Evolutionary conservation across 1,284 basidiomycete genomes (phyloP), one percentile per base, ranked within the genome.

Genomic region (Malassezia arunalokei): DNA sequence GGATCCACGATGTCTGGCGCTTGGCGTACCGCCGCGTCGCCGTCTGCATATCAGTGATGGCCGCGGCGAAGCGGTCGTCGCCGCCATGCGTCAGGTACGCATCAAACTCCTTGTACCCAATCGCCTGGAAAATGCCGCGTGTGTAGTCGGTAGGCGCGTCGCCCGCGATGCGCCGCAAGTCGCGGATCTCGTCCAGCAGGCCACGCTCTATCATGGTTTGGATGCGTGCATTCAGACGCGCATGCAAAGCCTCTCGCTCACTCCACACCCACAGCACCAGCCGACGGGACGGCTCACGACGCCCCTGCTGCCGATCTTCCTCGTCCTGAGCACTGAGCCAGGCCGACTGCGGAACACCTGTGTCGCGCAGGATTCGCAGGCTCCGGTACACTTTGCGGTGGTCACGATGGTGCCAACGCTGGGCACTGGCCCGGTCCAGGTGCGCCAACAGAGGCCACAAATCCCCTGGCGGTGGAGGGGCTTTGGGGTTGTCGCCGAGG

Each of bases 341-440:
- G 35, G 84, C 82, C 57, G 86, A 88, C 0, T 84, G 79, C 28
- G 76, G 77, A 33, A 77, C 77, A 1, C 83, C 82, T 1, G 80
- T 81, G 56, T 87, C 83, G 74, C 82, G 83, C 58, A 90, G 83
- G 30, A 96, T 82, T 41, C 81, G 79, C 1, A 99, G 74, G 56
- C 81, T 86, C 27, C 91, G 79, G 20, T 86, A 74, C 1, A 95
- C 84, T 72, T 96, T 99, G 15, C 94, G 79, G 0, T 86, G 83
- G 66, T 99, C 94, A 56, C 79, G 80, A 87, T 89, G 94, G 73
- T 98, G 94, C 92, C 94, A 98, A 57, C 90, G 78, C 12, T 76
- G 77, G 0, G 87, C 87, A 53, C 90, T 83, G 0, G 72, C 65
- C 0, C 83, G 83, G 67, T 98, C 94, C 6, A 98, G 76, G 0